Conservation (phyloP, 2,329 filamentous ascomycete species). For the Orbilia ellipsospora region DNA sequence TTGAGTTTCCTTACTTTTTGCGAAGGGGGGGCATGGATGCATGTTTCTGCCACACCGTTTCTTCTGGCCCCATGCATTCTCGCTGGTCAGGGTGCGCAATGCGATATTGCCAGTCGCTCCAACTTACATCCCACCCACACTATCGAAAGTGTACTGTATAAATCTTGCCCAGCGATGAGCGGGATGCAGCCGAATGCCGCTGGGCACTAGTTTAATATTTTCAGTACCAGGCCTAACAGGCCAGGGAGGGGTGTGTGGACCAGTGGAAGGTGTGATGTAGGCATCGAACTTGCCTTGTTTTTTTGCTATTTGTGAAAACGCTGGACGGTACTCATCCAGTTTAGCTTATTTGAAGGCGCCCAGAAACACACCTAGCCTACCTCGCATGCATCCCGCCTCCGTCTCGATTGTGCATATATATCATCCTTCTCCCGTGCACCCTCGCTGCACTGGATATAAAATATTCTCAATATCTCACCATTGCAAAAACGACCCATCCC, state of each 20-base stretch:
- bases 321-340: background rate
- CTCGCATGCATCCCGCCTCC: conserved; percentile 20
- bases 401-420: conserved; percentile 10
- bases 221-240: conserved; percentile 7
- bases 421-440: conserved; percentile 11
- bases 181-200: conserved; percentile 35
- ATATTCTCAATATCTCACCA: background rate
- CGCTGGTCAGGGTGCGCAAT: conserved; percentile 4
- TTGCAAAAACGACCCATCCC: background rate
- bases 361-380: conserved; percentile 10
- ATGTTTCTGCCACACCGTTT: too few species aligned
- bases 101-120: conserved; percentile 2
- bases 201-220: conserved; percentile 8
- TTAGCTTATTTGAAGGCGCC: conserved; percentile 5
- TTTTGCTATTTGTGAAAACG: background rate
- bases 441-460: conserved; percentile 5
- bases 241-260: background rate
- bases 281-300: conserved; percentile 41
- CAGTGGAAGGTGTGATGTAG: background rate
- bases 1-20: too few species aligned
- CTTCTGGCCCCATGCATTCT: background rate
- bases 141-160: background rate
- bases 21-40: background rate
- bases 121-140: background rate
- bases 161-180: background rate